Base-by-base conservation (phyloP, 257 asterid species). In the Plantago elongata region DNA sequence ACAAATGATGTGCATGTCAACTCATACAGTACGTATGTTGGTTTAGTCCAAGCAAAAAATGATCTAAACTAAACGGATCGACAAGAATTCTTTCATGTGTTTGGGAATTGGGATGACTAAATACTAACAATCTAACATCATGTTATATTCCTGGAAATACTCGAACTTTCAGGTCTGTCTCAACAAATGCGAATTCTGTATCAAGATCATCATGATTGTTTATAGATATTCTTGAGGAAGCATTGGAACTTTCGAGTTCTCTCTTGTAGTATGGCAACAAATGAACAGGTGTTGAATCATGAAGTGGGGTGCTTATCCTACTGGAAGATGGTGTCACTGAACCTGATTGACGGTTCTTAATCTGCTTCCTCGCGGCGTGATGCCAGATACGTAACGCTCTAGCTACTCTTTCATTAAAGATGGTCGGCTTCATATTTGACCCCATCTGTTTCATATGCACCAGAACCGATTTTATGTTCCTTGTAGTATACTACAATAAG, bases 371-470 rank as follows among this genome's bases (percentile, higher is more conserved):
- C 12, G 90, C 84, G 2, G 72, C 73, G 5, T 69, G 83, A 71
- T 85, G 84, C 90, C 94, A 80, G 54, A 66, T 71, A 50, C 72
- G 78, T 7, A 85, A 54, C 7, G 86, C 88, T 49, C 63, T 71
- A 0, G 78, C 84, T 37, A 83, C 78, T 67, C 60, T 71, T n/a
- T 83, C 89, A 43, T 70, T 78, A 57, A 54, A 85, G 50, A 85
- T 70, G 4, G 86, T 80, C 15, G 88, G 83, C 66, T 77, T 83
- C 88, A 85, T 75, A 65, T 72, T 80, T 34, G 88, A 78, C 12
- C 86, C 94, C 90, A 85, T 85, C 90, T 85, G 65, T 46, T 57
- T 50, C 9, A 57, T 27, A 13, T 12, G 22, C 37, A 4, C 34
- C 44, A 67, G 43, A 65, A 48, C 51, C 38, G 44, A 48, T 49